Evolutionary conservation across 306 rosid species (phyloP).

Genomic region (Cucurbita maxima): DNA sequence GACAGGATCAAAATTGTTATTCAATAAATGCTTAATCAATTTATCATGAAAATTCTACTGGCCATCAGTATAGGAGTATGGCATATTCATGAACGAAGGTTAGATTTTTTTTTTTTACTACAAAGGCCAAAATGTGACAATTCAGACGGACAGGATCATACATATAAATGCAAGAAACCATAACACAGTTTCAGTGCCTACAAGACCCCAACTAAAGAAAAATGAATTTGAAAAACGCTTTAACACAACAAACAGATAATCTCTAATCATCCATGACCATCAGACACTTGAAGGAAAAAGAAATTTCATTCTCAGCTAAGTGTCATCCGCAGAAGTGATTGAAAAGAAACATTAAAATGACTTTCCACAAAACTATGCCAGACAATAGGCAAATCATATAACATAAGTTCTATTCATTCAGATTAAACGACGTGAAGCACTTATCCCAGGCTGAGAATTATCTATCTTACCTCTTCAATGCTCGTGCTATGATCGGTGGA

Average conservation of each 20-base stretch:
- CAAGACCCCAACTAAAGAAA: background rate
- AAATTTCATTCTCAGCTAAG: too few relatives aligned
- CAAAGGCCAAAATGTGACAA: background rate
- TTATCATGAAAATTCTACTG: background rate
- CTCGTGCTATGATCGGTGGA: conserved; percentile 92
- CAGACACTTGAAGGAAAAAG: background rate
- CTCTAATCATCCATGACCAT: background rate
- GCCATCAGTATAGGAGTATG: background rate
- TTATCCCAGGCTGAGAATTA: conserved; percentile 3
- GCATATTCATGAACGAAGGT: background rate
- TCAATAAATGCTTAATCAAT: background rate
- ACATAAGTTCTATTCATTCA: background rate
- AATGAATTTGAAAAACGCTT: background rate
- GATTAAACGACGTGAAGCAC: background rate
- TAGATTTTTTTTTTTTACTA: background rate
- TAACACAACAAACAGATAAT: background rate
- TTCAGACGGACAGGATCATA: background rate
- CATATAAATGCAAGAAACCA: background rate
- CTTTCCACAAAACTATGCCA: background rate
- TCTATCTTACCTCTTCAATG: conserved; percentile 64
- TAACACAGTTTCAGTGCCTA: background rate
- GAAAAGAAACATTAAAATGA: background rate
- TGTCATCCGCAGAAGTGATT: too few relatives aligned
- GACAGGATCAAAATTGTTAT: background rate
- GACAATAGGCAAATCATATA: too few relatives aligned